Base-by-base conservation (phyloP, 2,329 filamentous ascomycete species). In the Ustulina deusta region DNA sequence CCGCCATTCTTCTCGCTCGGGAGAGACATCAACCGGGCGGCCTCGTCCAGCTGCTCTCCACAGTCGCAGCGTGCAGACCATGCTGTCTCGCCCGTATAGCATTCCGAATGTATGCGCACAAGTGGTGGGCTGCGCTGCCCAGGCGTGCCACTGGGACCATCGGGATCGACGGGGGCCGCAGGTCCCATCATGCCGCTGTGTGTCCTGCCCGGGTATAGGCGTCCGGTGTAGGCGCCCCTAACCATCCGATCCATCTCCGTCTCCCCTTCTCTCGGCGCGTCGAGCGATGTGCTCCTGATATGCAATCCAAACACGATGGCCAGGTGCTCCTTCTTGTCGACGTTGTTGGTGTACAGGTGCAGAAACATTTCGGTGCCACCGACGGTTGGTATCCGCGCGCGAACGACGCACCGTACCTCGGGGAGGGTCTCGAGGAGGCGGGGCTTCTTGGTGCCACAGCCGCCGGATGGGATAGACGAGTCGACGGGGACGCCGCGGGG, bases 41-140 rank as follows among this genome's bases (percentile, higher is more conserved):
- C 96, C 82, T 99, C 96, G 79, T 99, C 96, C 1, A 99, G 86
- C 79, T 99, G 96, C 81, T 99, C 96, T 64, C 96, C 96, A 79
- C 96, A 99, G 81, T 99, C 96, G 82, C 96, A 99, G 32, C 96
- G 90, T 40, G 96, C 95, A 7, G 94, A 97, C 96, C 96, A 98
- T 0, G 97, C 96, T 0, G 96, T 99, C 84, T 99, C 96, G 66
- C 96, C 96, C 0, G 96, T 99, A 80, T 99, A 99, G 82, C 96
- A 99, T 81, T 99, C 96, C 2, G 93, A 97, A 80, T 99, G 96
- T 77, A 99, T 99, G 65, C 96, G 88, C 54, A 99, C 95, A 44
- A 99, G 84, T 0, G 96, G 93, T 0, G 91, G 80, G 3, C 76
- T 76, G 17, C 38, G 60, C 4, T 70, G 63, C 27, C 48, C 60